Evolutionary conservation across 73 alveolate species (phyloP).

Genomic region (Paramecium biaurelia): DNA sequence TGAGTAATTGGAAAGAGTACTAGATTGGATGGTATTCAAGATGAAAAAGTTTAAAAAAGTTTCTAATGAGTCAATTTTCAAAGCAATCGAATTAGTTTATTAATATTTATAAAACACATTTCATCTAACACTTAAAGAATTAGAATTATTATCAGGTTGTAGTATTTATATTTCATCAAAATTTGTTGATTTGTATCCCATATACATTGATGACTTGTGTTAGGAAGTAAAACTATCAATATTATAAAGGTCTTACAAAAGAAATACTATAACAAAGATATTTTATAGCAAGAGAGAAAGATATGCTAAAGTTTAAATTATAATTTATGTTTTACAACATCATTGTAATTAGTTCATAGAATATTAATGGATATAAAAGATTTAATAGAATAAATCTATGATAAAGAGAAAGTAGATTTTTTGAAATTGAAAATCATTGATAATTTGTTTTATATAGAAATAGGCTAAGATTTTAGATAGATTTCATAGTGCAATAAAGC

Average conservation of each 20-base stretch:
- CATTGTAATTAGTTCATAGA: background rate
- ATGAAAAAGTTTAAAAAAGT: background rate
- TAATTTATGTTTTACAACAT: background rate
- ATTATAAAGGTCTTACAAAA: background rate
- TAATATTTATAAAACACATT: background rate
- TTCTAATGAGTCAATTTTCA: background rate
- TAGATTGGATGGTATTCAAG: background rate
- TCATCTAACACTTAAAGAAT: background rate
- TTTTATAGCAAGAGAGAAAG: background rate
- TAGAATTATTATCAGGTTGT: background rate
- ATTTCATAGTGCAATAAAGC: background rate
- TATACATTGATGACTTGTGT: background rate
- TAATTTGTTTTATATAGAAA: background rate
- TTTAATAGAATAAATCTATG: background rate
- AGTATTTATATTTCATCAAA: background rate
- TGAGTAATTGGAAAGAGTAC: background rate
- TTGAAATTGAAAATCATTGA: background rate
- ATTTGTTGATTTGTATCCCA: background rate
- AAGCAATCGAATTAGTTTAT: background rate
- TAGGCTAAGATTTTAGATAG: background rate
- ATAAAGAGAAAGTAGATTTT: background rate
- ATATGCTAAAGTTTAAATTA: background rate
- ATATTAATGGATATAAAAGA: background rate
- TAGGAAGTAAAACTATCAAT: background rate
- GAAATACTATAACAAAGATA: background rate